Evolutionary conservation across 1,284 basidiomycete genomes (phyloP), one percentile per base, ranked within the genome.

Genomic region (Meripilus lineatus): DNA sequence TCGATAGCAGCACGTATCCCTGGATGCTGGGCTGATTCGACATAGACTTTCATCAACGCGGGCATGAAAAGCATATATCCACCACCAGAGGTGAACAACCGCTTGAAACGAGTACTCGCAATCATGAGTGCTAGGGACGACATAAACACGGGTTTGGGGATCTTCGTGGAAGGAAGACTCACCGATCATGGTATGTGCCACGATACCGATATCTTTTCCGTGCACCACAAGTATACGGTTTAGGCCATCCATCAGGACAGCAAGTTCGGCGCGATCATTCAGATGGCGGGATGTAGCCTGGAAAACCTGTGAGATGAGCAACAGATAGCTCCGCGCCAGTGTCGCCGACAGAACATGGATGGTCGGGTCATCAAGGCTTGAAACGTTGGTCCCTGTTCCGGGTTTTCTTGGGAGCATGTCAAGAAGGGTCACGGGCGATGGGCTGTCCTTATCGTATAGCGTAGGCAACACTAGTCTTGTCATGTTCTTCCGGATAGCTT

Each of bases 61-160:
- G 81, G 77, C 75, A 89, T 83, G 59, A 88, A 83, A 14, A 86
- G 70, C 2, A 75, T 73, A 53, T 88, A 89, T 25, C 79, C 81
- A 18, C 80, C 79, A 32, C 81, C 81, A 3, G 82, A 79, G 2
- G 78, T 79, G 59, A 89, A 87, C 15, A 89, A 57, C 17, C 88
- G 77, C 18, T 79, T 74, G 57, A 89, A 90, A 18, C 86, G 76
- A n/a, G 84, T 84, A 33, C 80, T 81, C 2, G 85, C 87, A 20
- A 83, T 76, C 77, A 88, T 81, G 47, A 71, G 69, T 39, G 73
- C 76, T 80, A 43, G 3, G 18, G 34, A n/a, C n/a, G n/a, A n/a
- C n/a, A n/a, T n/a, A n/a, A n/a, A n/a, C n/a, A n/a, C n/a, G n/a
- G n/a, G n/a, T n/a, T n/a, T n/a, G 18, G 24, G 28, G 28, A 30